Evolutionary conservation across 2,329 filamentous ascomycete species (phyloP).

Genomic region (Cladophialophora chaetospira): DNA sequence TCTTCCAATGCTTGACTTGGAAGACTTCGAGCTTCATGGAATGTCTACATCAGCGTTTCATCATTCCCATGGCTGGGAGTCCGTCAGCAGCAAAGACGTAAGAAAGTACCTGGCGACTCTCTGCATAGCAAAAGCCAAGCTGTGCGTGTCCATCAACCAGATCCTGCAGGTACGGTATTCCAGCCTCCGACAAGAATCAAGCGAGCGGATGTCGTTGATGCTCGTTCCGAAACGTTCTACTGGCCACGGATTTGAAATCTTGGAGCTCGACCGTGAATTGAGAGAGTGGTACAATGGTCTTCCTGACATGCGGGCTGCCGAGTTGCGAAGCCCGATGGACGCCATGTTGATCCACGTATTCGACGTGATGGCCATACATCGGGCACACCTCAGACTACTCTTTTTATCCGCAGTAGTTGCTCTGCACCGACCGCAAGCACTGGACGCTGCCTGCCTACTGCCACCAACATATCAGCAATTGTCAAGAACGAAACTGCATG

Average conservation of each 20-base stretch:
- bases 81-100: neutral
- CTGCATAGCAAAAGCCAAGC: slow-evolving; percentile 19
- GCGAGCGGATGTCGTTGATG: slow-evolving; percentile 37
- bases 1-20: slow-evolving; percentile 39
- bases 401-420: slow-evolving; percentile 90
- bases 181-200: slow-evolving; percentile 6
- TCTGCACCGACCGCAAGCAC: slow-evolving; percentile 85
- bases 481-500: slow-evolving; percentile 77
- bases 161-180: slow-evolving; percentile 15
- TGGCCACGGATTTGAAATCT: slow-evolving; percentile 77
- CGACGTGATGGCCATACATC: slow-evolving; percentile 51
- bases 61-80: neutral
- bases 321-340: slow-evolving; percentile 1
- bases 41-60: slow-evolving; percentile 62
- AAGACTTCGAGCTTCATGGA: slow-evolving; percentile 15
- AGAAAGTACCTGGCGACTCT: slow-evolving; percentile 10
- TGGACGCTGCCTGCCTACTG: slow-evolving; percentile 41
- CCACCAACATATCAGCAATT: slow-evolving; percentile 68
- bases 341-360: neutral
- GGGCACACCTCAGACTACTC: slow-evolving; percentile 87
- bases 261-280: slow-evolving; percentile 75
- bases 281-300: slow-evolving; percentile 70
- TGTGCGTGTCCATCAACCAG: slow-evolving; percentile 16
- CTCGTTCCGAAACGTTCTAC: slow-evolving; percentile 83
- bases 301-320: neutral